phyloP scores from a whole-genome alignment of 805 yeast species.

The Kodamaea kaohsiungensis region DNA sequence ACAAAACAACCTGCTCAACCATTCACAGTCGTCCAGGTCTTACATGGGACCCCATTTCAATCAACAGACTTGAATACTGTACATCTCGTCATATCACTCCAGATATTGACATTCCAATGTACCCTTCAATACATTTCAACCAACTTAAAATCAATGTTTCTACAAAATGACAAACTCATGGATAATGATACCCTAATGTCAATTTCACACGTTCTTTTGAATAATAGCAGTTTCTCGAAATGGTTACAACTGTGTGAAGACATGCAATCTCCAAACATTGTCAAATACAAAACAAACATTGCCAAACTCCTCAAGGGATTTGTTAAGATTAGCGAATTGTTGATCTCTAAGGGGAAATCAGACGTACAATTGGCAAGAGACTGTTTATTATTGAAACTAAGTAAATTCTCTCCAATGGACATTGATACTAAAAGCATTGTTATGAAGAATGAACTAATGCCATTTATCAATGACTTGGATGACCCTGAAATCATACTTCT shows the following conservation, averaged over 20 bases:
- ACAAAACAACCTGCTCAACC: neutral
- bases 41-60: conserved; percentile 2
- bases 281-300: conserved; percentile 22
- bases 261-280: conserved; percentile 7
- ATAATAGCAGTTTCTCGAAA: conserved; percentile 17
- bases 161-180: conserved; percentile 12
- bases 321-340: conserved; percentile 19
- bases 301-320: conserved; percentile 28
- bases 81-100: conserved; percentile 18
- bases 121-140: conserved; percentile 23
- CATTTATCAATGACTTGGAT: conserved; percentile 2
- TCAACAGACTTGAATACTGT: neutral
- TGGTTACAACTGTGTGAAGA: conserved; percentile 22
- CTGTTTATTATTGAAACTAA: conserved; percentile 10
- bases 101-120: conserved; percentile 30
- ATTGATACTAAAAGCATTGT: neutral
- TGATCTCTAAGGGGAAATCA: conserved; percentile 10
- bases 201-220: conserved; percentile 20
- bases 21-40: neutral
- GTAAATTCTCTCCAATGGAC: neutral
- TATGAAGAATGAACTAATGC: neutral
- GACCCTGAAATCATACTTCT: neutral
- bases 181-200: conserved; percentile 11
- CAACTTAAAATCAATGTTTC: conserved; percentile 16
- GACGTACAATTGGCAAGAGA: conserved; percentile 2